Percentiles rank a stretch among this genome's conserved stretches.
phyloP scores from a whole-genome alignment of 805 yeast genomes.

The Ogataea salicorniae region DNA sequence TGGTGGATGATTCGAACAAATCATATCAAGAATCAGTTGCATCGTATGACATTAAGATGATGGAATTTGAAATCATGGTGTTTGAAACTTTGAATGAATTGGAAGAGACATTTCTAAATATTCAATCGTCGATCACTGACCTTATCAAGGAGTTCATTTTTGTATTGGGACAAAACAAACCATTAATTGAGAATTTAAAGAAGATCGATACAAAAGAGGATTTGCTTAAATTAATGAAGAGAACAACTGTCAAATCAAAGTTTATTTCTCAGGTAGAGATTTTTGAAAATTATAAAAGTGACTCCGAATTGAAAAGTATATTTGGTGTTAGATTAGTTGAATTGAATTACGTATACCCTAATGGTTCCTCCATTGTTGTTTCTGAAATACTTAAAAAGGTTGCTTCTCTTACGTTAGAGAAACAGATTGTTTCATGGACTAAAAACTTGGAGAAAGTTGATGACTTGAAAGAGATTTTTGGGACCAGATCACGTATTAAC shows the following conservation, averaged over 20 bases:
- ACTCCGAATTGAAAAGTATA: constrained; percentile 2
- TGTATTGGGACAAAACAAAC: constrained; percentile 7
- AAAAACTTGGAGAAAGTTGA: constrained; percentile 4
- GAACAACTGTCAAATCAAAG: constrained; percentile 4
- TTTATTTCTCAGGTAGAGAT: constrained; percentile 3
- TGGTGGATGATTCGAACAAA: constrained; percentile 1
- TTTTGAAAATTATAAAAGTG: constrained; percentile 13
- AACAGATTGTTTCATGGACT: constrained; percentile 12
- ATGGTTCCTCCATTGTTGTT: constrained; percentile 11
- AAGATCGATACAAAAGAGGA: constrained; percentile 2
- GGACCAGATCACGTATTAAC: constrained; percentile 9
- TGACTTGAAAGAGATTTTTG: constrained; percentile 12
- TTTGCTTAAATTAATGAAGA: constrained; percentile 3
- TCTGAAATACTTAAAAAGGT: constrained; percentile 8
- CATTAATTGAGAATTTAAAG: constrained; percentile 1
- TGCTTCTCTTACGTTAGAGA: constrained; percentile 3
- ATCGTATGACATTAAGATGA: constrained; percentile 5
- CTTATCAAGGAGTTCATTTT: constrained; percentile 6
- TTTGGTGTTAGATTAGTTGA: constrained; percentile 12
- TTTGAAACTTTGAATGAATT: constrained; percentile 10
- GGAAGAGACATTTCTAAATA: constrained; percentile 3
- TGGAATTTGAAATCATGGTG: constrained; percentile 10
- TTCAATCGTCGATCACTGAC: constrained; percentile 8
- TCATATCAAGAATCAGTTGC: constrained; percentile 5
- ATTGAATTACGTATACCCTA: constrained; percentile 2